Evolutionary conservation across 2,329 filamentous ascomycete species (phyloP).

Genomic region (Fusarium stilboides): DNA sequence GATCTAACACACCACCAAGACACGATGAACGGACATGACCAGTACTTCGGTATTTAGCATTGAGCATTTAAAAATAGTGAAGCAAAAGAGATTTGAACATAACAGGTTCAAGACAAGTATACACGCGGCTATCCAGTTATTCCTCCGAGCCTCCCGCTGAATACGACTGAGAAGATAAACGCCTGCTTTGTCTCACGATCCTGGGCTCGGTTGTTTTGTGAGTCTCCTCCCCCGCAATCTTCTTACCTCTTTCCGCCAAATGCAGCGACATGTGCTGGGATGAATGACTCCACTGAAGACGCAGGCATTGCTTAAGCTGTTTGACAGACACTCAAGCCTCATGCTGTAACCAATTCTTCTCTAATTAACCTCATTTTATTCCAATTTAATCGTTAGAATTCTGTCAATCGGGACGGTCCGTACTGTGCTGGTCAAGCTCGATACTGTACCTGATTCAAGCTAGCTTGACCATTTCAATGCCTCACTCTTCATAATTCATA

Average conservation of each 20-base stretch:
- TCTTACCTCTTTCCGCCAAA: constrained; percentile 31
- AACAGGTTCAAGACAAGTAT: too few relatives aligned
- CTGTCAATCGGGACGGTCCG: constrained; percentile 15
- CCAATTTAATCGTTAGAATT: not conserved
- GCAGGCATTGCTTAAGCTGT: not conserved
- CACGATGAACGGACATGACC: not conserved
- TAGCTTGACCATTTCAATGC: not conserved
- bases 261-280: constrained; percentile 8
- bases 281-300: constrained; percentile 14
- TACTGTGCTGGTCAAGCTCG: not conserved
- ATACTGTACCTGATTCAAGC: constrained; percentile 2
- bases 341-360: not conserved
- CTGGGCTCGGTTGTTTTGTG: not conserved
- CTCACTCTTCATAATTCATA: not conserved
- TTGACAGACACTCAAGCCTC: not conserved
- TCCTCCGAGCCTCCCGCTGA: not conserved
- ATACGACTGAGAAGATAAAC: not conserved
- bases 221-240: constrained; percentile 38
- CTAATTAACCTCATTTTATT: constrained; percentile 8
- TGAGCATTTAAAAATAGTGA: not conserved
- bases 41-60: not conserved
- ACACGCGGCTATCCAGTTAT: not conserved
- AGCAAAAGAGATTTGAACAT: not conserved
- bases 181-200: not conserved
- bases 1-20: not conserved